phyloP scores from a whole-genome alignment of 345 rosid species.

The Camelina laxa region DNA sequence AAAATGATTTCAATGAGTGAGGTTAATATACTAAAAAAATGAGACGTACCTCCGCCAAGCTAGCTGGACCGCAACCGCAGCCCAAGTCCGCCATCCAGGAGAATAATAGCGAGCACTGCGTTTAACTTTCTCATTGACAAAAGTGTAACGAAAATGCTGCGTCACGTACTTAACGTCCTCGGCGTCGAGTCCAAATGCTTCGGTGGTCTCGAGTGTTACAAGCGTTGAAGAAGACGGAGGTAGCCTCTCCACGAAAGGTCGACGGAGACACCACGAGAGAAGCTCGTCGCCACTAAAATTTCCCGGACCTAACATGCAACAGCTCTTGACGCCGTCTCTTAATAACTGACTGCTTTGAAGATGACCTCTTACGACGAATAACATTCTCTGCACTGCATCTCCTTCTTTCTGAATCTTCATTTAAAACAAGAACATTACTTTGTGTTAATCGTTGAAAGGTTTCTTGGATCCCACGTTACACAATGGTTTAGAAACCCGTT shows the following conservation, averaged over 20 bases:
- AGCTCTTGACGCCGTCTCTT: constrained; percentile 81
- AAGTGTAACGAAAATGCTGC: constrained; percentile 95
- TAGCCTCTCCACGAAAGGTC: constrained; percentile 85
- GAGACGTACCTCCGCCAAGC: constrained; percentile 77
- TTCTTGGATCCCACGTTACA: constrained; percentile 17
- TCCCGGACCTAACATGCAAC: constrained; percentile 98
- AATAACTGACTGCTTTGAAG: constrained; percentile 94
- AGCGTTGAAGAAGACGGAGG: constrained; percentile 91
- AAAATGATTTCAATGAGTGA: background rate
- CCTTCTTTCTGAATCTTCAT: constrained; percentile 87
- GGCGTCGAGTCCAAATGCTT: constrained; percentile 92
- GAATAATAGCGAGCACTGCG: constrained; percentile 94
- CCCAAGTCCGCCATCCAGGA: constrained; percentile 99
- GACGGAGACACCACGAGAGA: constrained; percentile 85
- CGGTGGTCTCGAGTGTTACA: constrained; percentile 86
- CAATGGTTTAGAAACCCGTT: no score
- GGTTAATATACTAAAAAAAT: constrained; percentile 1
- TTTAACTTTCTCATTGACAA: constrained; percentile 86
- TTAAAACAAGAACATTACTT: background rate
- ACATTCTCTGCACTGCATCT: constrained; percentile 93
- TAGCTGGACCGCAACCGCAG: constrained; percentile 91
- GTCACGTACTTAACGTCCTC: constrained; percentile 91
- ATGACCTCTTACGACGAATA: constrained; percentile 95
- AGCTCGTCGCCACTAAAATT: constrained; percentile 98
- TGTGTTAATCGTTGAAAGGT: background rate